Conservation (phyloP, 2,329 filamentous ascomycete genomes). For the Cladorrhinum sp. region DNA sequence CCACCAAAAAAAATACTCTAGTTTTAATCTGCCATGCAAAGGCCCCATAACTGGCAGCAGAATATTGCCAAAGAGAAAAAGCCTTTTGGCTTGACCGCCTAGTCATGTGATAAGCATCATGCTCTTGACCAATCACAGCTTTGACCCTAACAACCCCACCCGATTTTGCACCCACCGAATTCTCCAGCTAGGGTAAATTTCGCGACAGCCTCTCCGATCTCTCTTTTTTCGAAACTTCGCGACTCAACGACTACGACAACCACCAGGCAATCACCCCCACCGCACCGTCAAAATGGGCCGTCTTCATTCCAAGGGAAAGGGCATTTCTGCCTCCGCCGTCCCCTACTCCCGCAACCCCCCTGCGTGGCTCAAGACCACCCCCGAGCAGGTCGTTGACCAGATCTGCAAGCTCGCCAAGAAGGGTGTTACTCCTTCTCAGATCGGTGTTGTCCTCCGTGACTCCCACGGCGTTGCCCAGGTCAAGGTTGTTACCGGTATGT, state of each 20-base stretch:
- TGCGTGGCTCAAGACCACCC: slow-evolving; percentile 97
- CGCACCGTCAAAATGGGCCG: slow-evolving; percentile 73
- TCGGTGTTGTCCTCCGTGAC: slow-evolving; percentile 97
- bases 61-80: not conserved
- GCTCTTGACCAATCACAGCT: slow-evolving; percentile 21
- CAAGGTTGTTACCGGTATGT: slow-evolving; percentile 91
- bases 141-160: slow-evolving; percentile 40
- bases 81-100: not conserved
- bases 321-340: slow-evolving; percentile 91
- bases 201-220: slow-evolving; percentile 9
- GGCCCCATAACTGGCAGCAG: not conserved
- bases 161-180: slow-evolving; percentile 40
- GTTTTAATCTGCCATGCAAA: not conserved
- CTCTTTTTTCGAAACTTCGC: slow-evolving; percentile 16
- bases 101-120: slow-evolving; percentile 8
- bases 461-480: slow-evolving; percentile 97
- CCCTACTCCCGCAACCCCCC: slow-evolving; percentile 94
- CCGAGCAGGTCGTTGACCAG: slow-evolving; percentile 97
- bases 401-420: slow-evolving; percentile 99
- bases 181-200: slow-evolving; percentile 30
- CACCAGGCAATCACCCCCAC: slow-evolving; percentile 34
- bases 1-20: slow-evolving; percentile 3
- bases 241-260: slow-evolving; percentile 16
- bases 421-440: slow-evolving; percentile 97
- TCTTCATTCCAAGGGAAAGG: slow-evolving; percentile 99